Percentiles rank a stretch among this genome's conserved stretches.
These are phyloP conservation scores for Medicago ruthenica DNA, from an alignment of 306 rosid species.

Conservation along the genomic window DNA sequence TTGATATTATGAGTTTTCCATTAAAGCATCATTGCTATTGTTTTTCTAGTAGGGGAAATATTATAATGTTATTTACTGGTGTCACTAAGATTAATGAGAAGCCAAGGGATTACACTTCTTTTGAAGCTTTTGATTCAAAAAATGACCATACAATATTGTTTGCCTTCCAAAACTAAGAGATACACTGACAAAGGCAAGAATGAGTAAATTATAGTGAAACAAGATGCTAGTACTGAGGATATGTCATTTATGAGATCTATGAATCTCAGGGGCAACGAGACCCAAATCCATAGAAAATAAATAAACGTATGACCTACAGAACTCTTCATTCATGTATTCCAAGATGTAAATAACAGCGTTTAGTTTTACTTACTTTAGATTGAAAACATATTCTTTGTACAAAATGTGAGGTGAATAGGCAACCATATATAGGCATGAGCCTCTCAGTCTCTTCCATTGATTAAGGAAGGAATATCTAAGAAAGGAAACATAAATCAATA, in stretches of 20 bases:
- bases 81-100: conserved; percentile 10
- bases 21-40: conserved; percentile 33
- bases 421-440: too few relatives aligned
- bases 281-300: conserved; percentile 6
- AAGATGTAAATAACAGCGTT: neutral
- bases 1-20: conserved; percentile 14
- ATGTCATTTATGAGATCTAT: conserved; percentile 12
- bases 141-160: conserved; percentile 8
- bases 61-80: conserved; percentile 1
- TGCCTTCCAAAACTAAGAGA: neutral
- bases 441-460: too few relatives aligned
- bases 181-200: conserved; percentile 2
- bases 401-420: too few relatives aligned
- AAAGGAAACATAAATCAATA: too few relatives aligned
- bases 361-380: too few relatives aligned
- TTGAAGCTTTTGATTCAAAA: conserved; percentile 8
- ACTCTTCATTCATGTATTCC: conserved; percentile 13
- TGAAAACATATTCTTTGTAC: too few relatives aligned
- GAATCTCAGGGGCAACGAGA: conserved; percentile 12
- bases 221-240: neutral
- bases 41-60: neutral
- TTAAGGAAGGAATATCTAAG: too few relatives aligned
- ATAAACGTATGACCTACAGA: conserved; percentile 15
- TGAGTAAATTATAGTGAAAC: conserved; percentile 1
- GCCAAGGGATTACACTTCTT: conserved; percentile 15